Evolutionary conservation across 306 rosid genomes (phyloP).

Genomic region (Medicago ruthenica): DNA sequence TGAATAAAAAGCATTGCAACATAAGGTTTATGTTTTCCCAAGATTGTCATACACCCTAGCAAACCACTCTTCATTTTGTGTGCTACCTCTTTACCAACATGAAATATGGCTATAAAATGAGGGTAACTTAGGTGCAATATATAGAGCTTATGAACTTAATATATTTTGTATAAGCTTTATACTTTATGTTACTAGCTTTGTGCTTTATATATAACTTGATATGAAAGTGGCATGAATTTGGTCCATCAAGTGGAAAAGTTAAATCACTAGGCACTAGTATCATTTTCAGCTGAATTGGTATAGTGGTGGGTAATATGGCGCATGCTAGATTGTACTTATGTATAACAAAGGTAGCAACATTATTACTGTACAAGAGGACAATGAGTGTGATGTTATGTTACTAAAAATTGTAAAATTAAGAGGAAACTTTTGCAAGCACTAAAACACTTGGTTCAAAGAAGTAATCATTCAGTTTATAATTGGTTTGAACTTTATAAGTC

Average conservation of each 20-base stretch:
- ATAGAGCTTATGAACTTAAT: constrained; percentile 39
- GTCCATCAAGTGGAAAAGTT: constrained; percentile 37
- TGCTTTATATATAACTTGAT: constrained; percentile 28
- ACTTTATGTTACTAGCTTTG: constrained; percentile 39
- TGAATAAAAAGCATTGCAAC: constrained; percentile 77
- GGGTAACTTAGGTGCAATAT: constrained; percentile 36
- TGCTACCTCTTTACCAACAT: neutral
- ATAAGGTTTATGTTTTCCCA: constrained; percentile 64
- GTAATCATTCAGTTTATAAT: constrained; percentile 24
- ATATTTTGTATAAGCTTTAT: constrained; percentile 24
- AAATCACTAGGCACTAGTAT: constrained; percentile 45
- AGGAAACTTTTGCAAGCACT: constrained; percentile 43
- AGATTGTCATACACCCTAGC: constrained; percentile 8
- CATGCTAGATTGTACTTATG: constrained; percentile 44
- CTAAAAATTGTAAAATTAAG: constrained; percentile 10
- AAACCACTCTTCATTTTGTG: constrained; percentile 56
- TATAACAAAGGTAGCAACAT: constrained; percentile 26
- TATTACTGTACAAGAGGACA: constrained; percentile 21
- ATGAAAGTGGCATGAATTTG: constrained; percentile 42
- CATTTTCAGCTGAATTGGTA: constrained; percentile 24
- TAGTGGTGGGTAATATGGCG: neutral
- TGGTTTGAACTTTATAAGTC: too few species aligned
- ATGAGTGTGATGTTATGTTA: constrained; percentile 9
- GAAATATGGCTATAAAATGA: constrained; percentile 14
- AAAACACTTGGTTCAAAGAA: constrained; percentile 7